phyloP scores from a whole-genome alignment of 148 eudicot genomes.

The Chenopodium quinoa region DNA sequence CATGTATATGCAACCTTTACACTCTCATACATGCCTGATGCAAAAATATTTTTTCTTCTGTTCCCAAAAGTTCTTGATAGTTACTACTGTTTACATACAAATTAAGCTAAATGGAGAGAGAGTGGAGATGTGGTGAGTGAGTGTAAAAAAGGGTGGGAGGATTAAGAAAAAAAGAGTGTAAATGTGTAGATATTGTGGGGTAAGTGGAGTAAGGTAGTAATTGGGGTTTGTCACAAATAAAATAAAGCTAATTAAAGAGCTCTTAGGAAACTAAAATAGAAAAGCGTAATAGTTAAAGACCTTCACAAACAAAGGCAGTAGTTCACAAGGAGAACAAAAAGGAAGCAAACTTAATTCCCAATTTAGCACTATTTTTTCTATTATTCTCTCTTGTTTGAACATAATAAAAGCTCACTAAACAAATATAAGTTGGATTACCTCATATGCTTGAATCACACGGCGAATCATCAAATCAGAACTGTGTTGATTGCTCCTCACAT shows the following conservation, averaged over 20 bases:
- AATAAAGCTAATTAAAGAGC: too few relatives aligned
- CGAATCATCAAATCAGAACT: constrained; percentile 76
- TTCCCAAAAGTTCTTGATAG: too few relatives aligned
- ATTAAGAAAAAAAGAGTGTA: too few relatives aligned
- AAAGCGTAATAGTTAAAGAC: too few relatives aligned
- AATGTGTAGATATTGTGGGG: too few relatives aligned
- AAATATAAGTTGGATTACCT: constrained; percentile 40
- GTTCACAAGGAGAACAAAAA: not conserved
- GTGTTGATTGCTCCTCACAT: constrained; percentile 54
- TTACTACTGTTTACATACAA: too few relatives aligned
- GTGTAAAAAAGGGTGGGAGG: too few relatives aligned
- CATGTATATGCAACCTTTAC: not conserved
- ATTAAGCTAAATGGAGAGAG: too few relatives aligned
- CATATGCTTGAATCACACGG: constrained; percentile 80
- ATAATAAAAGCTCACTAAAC: not conserved
- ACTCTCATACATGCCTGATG: not conserved
- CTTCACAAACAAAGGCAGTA: not conserved
- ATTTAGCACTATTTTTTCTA: not conserved
- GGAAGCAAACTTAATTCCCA: not conserved
- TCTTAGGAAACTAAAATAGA: too few relatives aligned
- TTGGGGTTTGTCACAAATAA: too few relatives aligned
- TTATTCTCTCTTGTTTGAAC: not conserved
- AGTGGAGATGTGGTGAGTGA: too few relatives aligned
- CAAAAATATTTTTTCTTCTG: not conserved
- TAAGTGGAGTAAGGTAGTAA: too few relatives aligned